A percentile compares a stretch with the other conserved stretches of the same genome.
phyloP scores from a whole-genome alignment of 2,329 filamentous ascomycete genomes.

The Colletotrichum musicola region DNA sequence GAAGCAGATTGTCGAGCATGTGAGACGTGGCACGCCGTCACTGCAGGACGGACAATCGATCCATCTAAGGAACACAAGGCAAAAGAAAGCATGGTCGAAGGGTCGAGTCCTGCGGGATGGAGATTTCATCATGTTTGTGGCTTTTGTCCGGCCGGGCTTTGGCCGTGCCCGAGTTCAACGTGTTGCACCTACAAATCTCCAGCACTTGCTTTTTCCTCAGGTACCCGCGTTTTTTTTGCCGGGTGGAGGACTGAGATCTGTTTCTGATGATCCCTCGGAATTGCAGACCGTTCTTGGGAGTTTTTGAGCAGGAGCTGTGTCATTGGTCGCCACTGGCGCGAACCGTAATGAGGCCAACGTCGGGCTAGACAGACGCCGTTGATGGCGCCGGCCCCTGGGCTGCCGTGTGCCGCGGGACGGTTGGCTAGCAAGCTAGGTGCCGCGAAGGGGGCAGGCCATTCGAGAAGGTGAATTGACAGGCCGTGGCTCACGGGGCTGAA shows the following conservation, averaged over 20 bases:
- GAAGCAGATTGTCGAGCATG: conserved; percentile 21
- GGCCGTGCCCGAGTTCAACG: conserved; percentile 1
- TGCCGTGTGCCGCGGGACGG: conserved; percentile 33
- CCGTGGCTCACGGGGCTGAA: neutral
- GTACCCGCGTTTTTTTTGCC: conserved; percentile 27
- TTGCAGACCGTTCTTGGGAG: conserved; percentile 28
- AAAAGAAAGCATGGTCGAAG: neutral
- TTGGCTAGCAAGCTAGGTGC: neutral
- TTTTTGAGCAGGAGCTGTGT: conserved; percentile 24
- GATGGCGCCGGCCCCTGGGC: conserved; percentile 22
- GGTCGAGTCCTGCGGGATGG: neutral
- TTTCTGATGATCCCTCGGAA: conserved; percentile 32
- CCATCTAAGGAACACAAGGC: neutral
- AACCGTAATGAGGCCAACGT: conserved; percentile 31
- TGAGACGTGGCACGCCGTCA: conserved; percentile 31
- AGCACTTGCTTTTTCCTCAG: conserved; percentile 31
- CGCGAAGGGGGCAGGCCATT: neutral
- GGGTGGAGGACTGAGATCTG: conserved; percentile 25
- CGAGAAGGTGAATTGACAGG: conserved; percentile 6
- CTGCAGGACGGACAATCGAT: neutral
- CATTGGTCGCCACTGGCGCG: conserved; percentile 38
- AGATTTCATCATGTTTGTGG: neutral
- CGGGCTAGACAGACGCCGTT: conserved; percentile 34
- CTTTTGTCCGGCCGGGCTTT: neutral
- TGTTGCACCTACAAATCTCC: conserved; percentile 8